These are phyloP conservation scores for Candida piceae DNA, from an alignment of 805 yeast genomes.

Conservation along the genomic window DNA sequence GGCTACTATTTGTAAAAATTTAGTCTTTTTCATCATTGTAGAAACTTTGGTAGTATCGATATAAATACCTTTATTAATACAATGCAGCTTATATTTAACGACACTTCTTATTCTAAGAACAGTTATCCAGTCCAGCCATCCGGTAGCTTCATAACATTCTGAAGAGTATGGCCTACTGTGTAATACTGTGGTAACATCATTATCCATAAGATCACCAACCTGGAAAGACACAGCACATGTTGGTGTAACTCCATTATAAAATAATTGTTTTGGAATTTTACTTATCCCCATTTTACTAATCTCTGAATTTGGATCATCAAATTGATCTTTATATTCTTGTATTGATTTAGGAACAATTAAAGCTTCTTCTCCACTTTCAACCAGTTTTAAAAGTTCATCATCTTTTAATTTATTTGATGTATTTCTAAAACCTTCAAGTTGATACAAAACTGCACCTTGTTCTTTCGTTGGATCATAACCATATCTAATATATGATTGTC, in stretches of 20 bases:
- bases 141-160: constrained; percentile 56
- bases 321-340: constrained; percentile 13
- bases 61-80: constrained; percentile 48
- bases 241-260: constrained; percentile 66
- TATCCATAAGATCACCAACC: constrained; percentile 71
- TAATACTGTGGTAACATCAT: constrained; percentile 47
- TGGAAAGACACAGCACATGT: constrained; percentile 74
- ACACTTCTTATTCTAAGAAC: constrained; percentile 63
- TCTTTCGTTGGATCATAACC: constrained; percentile 74
- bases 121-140: constrained; percentile 70
- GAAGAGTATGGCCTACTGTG: constrained; percentile 30
- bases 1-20: constrained; percentile 21
- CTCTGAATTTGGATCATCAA: constrained; percentile 19
- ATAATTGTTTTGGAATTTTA: constrained; percentile 41
- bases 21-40: constrained; percentile 38
- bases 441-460: constrained; percentile 54
- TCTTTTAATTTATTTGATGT: constrained; percentile 27
- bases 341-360: constrained; percentile 25
- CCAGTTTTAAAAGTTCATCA: constrained; percentile 18
- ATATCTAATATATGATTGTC: constrained; percentile 73
- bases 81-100: constrained; percentile 65
- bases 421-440: constrained; percentile 76
- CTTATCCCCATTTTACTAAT: constrained; percentile 17
- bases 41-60: constrained; percentile 38
- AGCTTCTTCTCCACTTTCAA: constrained; percentile 20